Conservation (phyloP, 345 rosid species). For the Aquilaria sinensis region DNA sequence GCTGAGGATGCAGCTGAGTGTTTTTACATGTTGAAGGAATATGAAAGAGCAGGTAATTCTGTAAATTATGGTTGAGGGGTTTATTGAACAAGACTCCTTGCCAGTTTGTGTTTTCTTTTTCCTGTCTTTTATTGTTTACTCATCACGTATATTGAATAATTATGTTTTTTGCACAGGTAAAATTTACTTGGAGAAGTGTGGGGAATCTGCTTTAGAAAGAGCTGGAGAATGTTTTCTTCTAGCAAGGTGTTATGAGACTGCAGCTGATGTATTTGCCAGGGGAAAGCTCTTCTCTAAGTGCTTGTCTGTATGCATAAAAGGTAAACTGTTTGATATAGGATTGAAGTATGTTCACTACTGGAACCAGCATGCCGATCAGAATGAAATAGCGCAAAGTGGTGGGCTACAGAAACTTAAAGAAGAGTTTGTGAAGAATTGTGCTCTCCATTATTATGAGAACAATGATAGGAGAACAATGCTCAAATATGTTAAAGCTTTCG, state of each 20-base stretch:
- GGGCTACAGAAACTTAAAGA: constrained; percentile 24
- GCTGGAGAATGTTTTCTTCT: constrained; percentile 44
- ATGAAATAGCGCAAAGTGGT: constrained; percentile 3
- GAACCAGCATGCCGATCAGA: constrained; percentile 20
- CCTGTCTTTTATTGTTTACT: not conserved
- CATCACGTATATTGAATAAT: too few species aligned
- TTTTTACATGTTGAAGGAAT: constrained; percentile 30
- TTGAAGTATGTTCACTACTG: constrained; percentile 28
- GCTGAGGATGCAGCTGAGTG: constrained; percentile 42
- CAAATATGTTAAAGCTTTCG: constrained; percentile 26
- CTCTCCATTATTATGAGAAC: constrained; percentile 22
- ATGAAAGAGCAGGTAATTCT: constrained; percentile 31
- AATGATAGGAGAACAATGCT: constrained; percentile 27
- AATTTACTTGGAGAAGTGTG: constrained; percentile 34
- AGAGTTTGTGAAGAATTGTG: constrained; percentile 33
- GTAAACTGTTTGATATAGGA: constrained; percentile 37
- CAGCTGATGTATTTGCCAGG: constrained; percentile 35
- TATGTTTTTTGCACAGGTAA: constrained; percentile 19
- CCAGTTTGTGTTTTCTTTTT: not conserved
- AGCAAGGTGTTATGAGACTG: constrained; percentile 22
- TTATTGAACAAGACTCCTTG: not conserved
- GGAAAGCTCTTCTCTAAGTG: constrained; percentile 29
- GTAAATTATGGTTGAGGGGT: too few species aligned
- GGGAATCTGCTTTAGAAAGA: constrained; percentile 23
- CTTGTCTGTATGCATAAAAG: constrained; percentile 24